phyloP scores from a whole-genome alignment of 2,329 filamentous ascomycete genomes.

The Amauroascus verrucosus region DNA sequence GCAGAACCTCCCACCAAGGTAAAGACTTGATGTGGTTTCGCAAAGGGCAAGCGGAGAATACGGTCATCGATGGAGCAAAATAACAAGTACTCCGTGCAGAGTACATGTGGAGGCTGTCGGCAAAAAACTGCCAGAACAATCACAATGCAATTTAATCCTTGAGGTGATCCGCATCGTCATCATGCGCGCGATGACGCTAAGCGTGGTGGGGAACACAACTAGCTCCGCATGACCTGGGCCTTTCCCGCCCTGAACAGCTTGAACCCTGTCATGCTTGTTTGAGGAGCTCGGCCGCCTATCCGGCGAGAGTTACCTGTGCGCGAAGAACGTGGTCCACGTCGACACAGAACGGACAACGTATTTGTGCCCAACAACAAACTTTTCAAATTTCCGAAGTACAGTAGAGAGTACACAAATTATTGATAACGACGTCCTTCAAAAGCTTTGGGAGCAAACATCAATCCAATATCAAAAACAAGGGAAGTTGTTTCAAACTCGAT shows the following conservation, averaged over 20 bases:
- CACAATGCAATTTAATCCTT: background rate
- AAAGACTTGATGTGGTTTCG: no score
- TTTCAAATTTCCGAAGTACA: no score
- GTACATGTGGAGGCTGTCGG: background rate
- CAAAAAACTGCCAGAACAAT: background rate
- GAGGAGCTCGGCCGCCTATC: background rate
- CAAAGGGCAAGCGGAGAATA: background rate
- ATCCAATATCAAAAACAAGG: background rate
- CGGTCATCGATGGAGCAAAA: background rate
- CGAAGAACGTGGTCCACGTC: background rate
- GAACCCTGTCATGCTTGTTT: background rate
- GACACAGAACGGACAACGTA: no score
- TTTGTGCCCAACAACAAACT: no score
- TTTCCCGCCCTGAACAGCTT: background rate
- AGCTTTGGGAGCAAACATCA: background rate
- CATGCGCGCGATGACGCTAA: constrained; percentile 1
- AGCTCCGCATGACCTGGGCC: constrained; percentile 8
- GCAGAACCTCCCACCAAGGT: background rate
- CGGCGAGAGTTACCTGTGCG: background rate
- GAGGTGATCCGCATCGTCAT: background rate
- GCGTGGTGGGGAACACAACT: constrained; percentile 4
- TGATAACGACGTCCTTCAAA: no score
- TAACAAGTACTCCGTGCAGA: background rate
- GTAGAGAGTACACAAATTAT: no score
- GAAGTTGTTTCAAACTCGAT: no score